Conservation (phyloP, 176 grass and related monocot genomes). For the Eragrostis nindensis region DNA sequence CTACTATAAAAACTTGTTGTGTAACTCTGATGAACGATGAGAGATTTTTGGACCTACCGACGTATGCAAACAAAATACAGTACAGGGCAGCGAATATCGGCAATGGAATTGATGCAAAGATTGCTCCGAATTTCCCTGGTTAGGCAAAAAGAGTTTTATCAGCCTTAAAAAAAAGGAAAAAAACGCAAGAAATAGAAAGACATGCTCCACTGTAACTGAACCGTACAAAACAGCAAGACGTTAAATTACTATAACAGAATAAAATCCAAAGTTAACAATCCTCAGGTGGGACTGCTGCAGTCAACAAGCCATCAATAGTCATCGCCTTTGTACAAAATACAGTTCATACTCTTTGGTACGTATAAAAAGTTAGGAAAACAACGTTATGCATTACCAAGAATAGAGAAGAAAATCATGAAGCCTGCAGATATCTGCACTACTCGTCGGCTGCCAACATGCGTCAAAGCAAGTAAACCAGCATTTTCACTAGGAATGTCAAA, state of each 20-base stretch:
- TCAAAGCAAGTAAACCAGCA: constrained; percentile 59
- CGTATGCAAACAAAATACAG: constrained; percentile 63
- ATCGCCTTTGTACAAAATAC: not conserved
- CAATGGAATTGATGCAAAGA: constrained; percentile 62
- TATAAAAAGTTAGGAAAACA: not conserved
- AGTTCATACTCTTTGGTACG: not conserved
- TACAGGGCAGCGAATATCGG: constrained; percentile 61
- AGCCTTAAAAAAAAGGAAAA: not conserved
- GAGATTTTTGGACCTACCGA: constrained; percentile 37
- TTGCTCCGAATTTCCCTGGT: constrained; percentile 67
- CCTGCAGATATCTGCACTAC: constrained; percentile 70
- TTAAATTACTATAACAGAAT: not conserved
- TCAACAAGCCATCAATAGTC: not conserved
- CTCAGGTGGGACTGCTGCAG: not conserved
- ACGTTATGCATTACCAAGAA: constrained; percentile 41
- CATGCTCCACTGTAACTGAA: not conserved
- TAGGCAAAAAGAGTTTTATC: not conserved
- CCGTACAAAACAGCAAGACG: not conserved
- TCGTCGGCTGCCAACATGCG: constrained; percentile 63
- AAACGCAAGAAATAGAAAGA: not conserved
- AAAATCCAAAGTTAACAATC: not conserved
- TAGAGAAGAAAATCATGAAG: constrained; percentile 70
- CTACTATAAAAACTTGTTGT: not conserved
- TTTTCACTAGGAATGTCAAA: constrained; percentile 58
- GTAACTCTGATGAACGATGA: not conserved